Evolutionary conservation across 805 yeast species (phyloP), one percentile per base, ranked within the genome.

Genomic region (Metschnikowia noctiluminum): DNA sequence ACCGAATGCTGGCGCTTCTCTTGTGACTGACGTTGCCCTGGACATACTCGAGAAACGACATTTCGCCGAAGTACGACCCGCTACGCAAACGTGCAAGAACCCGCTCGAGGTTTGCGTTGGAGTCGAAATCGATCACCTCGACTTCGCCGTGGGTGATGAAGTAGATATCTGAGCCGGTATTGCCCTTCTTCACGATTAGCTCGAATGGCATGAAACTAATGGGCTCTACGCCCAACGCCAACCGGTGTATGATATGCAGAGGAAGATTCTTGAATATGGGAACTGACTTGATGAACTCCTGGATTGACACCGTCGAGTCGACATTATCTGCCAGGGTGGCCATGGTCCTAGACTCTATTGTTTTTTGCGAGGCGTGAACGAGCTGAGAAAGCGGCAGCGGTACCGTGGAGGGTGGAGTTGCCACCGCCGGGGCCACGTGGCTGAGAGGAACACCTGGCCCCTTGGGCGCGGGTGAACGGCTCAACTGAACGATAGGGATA

Each of bases 21-120:
- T 62, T 43, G 48, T 59, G 39, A 55, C 66, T 57, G 45, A 47
- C 51, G 13, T 60, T 58, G 40, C 66, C 61, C 26, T 70, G 64
- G 16, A 82, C 57, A 11, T 74, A 73, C 3, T 80, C 69, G 38
- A 86, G 64, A 56, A 85, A 86, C 0, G 88, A 79, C 84, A 85
- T 82, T 62, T 85, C 92, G 21, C 94, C 94, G 66, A 86, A 85
- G 64, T 83, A 85, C 32, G 82, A 76, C 16, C 87, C 88, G 13
- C 80, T 65, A 2, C 80, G 75, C 27, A 87, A 66, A 49, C 88
- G 72, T 4, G 87, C 89, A 35, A 81, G 61, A 1, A 76, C 68
- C 34, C 66, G 64, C 45, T 76, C 80, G 15, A 68, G 65, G 32
- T 45, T 44, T 6, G 51, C 38, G 9, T 43, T 48, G 16, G 58